Base-by-base conservation (phyloP, 768 basidiomycete genomes). In the Xerocomus potaroensis region DNA sequence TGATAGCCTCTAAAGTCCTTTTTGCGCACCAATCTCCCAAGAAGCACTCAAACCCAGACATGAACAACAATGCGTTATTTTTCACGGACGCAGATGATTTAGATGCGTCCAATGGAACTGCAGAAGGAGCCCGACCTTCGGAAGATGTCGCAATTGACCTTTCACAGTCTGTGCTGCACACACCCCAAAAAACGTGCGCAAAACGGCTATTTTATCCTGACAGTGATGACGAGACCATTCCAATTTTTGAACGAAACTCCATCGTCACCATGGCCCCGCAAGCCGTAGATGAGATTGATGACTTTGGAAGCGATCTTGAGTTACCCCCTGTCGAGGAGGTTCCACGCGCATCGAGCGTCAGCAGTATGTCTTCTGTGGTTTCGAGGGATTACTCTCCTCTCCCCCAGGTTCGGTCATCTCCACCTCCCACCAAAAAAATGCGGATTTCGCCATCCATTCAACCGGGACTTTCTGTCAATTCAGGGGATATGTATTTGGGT, bases 31-130 rank as follows among this genome's bases (percentile, higher is more conserved):
- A n/a, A n/a, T n/a, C n/a, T n/a, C n/a, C n/a, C n/a, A n/a, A n/a
- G n/a, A n/a, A n/a, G n/a, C n/a, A 1, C 32, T 12, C 19, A 10
- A 6, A 37, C 33, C 21, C 21, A 12, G 6, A 33, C 18, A 64
- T 65, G 60, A 45, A 33, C 32, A 29, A 35, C 37, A 30, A 10
- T 11, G 64, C 62, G 7, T 64, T 76, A 9, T 86, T 87, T 59
- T 85, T 87, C 61, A 76, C 79, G 30, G 74, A 73, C 29, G 79
- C 82, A 14, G 71, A 71, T 29, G 81, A 78, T 45, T 73, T 80
- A 37, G 71, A 69, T 8, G 69, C 69, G 16, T 39, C 47, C 30
- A 24, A 19, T 24, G 40, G 27, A 21, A 23, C 4, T 12, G 23
- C 34, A 19, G 43, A 40, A 35, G 31, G 32, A 4, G n/a, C 1